A percentile compares a stretch with the other conserved stretches of the same genome.
Conservation (phyloP, 2,329 filamentous ascomycete species). For the Xylariaceae sp. region DNA sequence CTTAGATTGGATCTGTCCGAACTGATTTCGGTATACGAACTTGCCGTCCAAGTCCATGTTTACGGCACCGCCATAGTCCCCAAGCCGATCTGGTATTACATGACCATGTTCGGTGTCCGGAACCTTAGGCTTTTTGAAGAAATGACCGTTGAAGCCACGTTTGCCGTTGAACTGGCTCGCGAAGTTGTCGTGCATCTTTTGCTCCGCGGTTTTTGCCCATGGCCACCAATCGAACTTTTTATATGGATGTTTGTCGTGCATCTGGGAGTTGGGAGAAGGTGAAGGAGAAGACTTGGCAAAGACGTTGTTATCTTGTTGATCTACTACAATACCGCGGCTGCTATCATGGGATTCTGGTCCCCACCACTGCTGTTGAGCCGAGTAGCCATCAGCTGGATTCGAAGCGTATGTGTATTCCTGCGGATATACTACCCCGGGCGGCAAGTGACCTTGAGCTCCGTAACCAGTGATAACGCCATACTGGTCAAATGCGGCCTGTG, state of each 20-base stretch:
- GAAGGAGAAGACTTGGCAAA: neutral
- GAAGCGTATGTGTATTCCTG: neutral
- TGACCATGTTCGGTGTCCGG: constrained; percentile 16
- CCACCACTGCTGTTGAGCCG: neutral
- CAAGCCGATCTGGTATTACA: neutral
- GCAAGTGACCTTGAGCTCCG: neutral
- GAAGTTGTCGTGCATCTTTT: constrained; percentile 16
- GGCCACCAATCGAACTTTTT: constrained; percentile 18
- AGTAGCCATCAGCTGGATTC: neutral
- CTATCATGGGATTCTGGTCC: neutral
- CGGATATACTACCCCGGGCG: neutral
- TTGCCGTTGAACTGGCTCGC: constrained; percentile 23
- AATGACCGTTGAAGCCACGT: constrained; percentile 20
- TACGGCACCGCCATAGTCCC: constrained; percentile 19
- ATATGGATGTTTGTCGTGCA: neutral
- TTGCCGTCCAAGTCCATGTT: constrained; percentile 22
- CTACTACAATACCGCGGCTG: neutral
- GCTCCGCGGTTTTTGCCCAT: constrained; percentile 9
- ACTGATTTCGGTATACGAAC: constrained; percentile 30
- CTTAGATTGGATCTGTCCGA: constrained; percentile 30
- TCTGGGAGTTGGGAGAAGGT: neutral
- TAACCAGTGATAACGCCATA: neutral
- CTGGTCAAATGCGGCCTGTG: neutral
- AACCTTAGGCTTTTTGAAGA: constrained; percentile 17
- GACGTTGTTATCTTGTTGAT: neutral